phyloP scores from a whole-genome alignment of 495 filamentous ascomycete species.

The Jackrogersella minutella region DNA sequence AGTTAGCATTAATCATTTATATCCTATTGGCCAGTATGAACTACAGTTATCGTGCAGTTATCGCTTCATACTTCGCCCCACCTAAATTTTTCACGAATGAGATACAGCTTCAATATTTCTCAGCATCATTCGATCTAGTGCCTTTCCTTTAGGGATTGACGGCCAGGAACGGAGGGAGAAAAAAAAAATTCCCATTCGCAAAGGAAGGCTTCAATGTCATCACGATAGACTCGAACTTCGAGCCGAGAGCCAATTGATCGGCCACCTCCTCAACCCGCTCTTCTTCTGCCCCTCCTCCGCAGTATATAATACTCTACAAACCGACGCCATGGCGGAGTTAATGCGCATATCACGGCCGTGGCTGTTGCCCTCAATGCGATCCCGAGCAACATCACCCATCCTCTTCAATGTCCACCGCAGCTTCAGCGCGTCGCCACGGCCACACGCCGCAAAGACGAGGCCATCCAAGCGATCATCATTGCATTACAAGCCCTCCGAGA shows the following conservation, averaged over 20 bases:
- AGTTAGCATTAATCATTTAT: neutral
- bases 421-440: conserved; percentile 9
- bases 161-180: neutral
- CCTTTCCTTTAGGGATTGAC: neutral
- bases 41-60: too few species aligned
- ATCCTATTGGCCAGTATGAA: conserved; percentile 19
- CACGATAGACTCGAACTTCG: neutral
- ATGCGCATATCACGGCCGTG: conserved; percentile 28
- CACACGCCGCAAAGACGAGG: conserved; percentile 1
- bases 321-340: conserved; percentile 24
- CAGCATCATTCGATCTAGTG: neutral
- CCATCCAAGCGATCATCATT: neutral
- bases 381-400: conserved; percentile 1
- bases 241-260: neutral
- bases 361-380: conserved; percentile 11
- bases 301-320: neutral
- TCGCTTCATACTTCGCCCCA: conserved; percentile 11
- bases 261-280: neutral
- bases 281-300: neutral
- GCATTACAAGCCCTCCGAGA: neutral
- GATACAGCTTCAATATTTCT: neutral
- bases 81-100: too few species aligned
- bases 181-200: neutral
- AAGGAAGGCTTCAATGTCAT: neutral
- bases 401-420: conserved; percentile 2